Base-by-base conservation (phyloP, 2,329 filamentous ascomycete species). In the Penicillium sp. region DNA sequence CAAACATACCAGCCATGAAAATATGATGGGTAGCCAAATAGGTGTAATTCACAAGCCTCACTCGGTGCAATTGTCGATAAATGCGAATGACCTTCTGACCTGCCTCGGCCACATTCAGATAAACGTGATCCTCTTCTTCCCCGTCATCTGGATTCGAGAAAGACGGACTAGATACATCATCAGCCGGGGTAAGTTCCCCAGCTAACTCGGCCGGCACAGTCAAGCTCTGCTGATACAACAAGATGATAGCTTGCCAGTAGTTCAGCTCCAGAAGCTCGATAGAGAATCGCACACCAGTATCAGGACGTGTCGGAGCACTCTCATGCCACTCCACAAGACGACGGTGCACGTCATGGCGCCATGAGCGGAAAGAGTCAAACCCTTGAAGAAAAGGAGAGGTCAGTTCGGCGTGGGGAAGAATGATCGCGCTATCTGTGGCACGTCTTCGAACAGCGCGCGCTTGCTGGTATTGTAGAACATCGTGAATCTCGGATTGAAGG, bases 241-340 rank as follows among this genome's bases (percentile, higher is more conserved):
- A 92, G 64, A 97, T 96, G 59, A 98, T 87, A 3, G 92, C 91
- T 73, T 97, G 93, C 93, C 93, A 98, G 75, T 98, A 98, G 73
- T 98, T 98, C 59, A 98, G 82, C 67, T 97, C 91, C 5, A 97
- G 77, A 67, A 98, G 96, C 55, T 96, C 89, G 1, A 90, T 87
- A 0, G 90, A 92, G 72, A 98, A 98, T 4, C 86, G 86, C 2
- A 98, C 95, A 1, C 93, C 93, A 0, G 91, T 96, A 56, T 95
- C 86, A 22, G 84, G 77, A 60, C 89, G 87, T 0, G 84, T 88
- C 0, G 93, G 95, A 1, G 92, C 89, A 5, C 86, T 87, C 27
- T 87, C 86, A 72, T 93, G 95, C 95, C 93, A 98, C 64, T 93
- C 87, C 63, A 86, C 87, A 43, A 98, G 76, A 37, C 93, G 84